Percentiles rank a stretch among this genome's conserved stretches.
phyloP scores from a whole-genome alignment of 495 filamentous ascomycete species.

The Apodospora peruviana region DNA sequence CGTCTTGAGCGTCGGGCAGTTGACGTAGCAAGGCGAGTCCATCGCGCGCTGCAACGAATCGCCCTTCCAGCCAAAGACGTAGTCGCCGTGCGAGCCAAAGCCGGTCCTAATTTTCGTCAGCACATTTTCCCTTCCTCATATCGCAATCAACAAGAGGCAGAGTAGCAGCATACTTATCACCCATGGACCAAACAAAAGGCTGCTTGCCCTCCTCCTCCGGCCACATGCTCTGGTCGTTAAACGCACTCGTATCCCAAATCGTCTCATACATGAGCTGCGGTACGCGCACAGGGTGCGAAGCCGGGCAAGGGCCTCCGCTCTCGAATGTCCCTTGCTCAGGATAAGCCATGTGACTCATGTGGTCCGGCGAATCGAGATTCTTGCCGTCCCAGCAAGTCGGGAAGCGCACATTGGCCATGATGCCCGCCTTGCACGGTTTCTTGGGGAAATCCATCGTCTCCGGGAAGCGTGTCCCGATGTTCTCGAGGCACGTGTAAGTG shows the following conservation, averaged over 20 bases:
- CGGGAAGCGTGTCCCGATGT: constrained; percentile 18
- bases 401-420: constrained; percentile 32
- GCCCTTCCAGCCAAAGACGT: constrained; percentile 38
- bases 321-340: constrained; percentile 33
- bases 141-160: background rate
- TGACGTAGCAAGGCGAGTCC: constrained; percentile 33
- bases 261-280: constrained; percentile 34
- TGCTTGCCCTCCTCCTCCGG: constrained; percentile 33
- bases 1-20: constrained; percentile 32
- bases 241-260: constrained; percentile 29
- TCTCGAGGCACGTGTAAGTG: constrained; percentile 29
- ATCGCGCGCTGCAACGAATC: constrained; percentile 32
- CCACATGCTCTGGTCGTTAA: constrained; percentile 37
- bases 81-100: constrained; percentile 32
- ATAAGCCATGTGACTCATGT: constrained; percentile 33
- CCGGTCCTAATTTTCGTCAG: constrained; percentile 20
- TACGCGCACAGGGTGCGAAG: constrained; percentile 27
- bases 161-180: constrained; percentile 17
- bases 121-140: background rate
- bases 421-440: constrained; percentile 26
- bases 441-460: constrained; percentile 24
- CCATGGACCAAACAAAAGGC: constrained; percentile 42
- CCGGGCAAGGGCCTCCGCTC: constrained; percentile 29
- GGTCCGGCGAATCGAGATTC: constrained; percentile 14
- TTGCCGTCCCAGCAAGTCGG: constrained; percentile 20